Conservation (phyloP, 2,329 filamentous ascomycete genomes). For the Aureobasidium sp. region DNA sequence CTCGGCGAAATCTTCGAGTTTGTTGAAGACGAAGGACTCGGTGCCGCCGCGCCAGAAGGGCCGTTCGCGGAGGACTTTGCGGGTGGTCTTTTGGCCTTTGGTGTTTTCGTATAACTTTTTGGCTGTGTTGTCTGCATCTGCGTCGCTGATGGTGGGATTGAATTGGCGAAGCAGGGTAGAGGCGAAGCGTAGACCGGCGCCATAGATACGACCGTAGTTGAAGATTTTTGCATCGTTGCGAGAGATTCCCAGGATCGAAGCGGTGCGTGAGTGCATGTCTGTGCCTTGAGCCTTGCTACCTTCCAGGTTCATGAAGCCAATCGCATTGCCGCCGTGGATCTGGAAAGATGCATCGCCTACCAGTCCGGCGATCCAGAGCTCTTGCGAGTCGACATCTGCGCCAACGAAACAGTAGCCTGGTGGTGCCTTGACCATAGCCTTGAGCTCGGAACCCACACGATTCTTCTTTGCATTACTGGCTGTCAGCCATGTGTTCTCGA, state of each 20-base stretch:
- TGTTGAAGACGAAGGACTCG: conserved; percentile 97
- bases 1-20: conserved; percentile 93
- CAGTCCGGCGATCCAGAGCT: conserved; percentile 95
- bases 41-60: conserved; percentile 94
- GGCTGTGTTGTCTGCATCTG: conserved; percentile 67
- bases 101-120: conserved; percentile 77
- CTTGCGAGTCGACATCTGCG: conserved; percentile 93
- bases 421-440: conserved; percentile 91
- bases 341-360: conserved; percentile 92
- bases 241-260: conserved; percentile 83
- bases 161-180: conserved; percentile 86
- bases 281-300: conserved; percentile 91
- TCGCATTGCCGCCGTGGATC: conserved; percentile 89
- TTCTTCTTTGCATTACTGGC: conserved; percentile 96
- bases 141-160: conserved; percentile 74
- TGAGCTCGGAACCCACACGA: conserved; percentile 90
- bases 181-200: conserved; percentile 92
- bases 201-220: conserved; percentile 98
- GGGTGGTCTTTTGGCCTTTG: conserved; percentile 77
- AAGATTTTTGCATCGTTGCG: conserved; percentile 95
- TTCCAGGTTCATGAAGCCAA: conserved; percentile 98
- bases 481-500: conserved; percentile 97
- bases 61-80: conserved; percentile 61
- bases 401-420: conserved; percentile 89
- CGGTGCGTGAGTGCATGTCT: conserved; percentile 89